Evolutionary conservation across 495 filamentous ascomycete species (phyloP), one percentile per base, ranked within the genome.

Genomic region (Xylaria castorea): DNA sequence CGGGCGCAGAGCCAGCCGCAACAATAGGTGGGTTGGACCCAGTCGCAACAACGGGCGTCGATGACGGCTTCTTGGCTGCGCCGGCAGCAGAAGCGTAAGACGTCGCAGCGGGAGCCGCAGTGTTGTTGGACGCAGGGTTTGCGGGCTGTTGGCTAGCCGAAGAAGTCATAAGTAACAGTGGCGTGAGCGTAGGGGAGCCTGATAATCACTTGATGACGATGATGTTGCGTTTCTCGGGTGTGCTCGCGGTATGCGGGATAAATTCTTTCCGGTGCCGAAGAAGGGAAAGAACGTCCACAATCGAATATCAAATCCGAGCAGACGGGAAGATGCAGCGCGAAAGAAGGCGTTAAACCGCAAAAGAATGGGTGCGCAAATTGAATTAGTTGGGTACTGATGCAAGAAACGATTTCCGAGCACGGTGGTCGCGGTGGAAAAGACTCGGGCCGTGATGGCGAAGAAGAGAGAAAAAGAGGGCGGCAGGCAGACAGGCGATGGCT

Each of bases 41-140:
- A 79, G 89, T 86, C 86, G 91, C 91, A 83, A 91, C 89, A 83
- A 91, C 87, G 73, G 90, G 87, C 80, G 88, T 86, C 73, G 87
- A 83, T 72, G 88, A 85, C 71, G 82, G 83, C 88, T 92, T 95
- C 86, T 94, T 94, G 78, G 90, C 91, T 84, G 93, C 92, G 86
- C 89, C 85, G 74, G 88, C 83, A 80, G 93, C 93, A 83, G 89
- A 87, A 83, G 90, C 83, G 90, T 92, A 91, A 80, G 89, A 91
- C 83, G 87, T 85, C 81, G 89, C 85, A 81, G 88, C 82, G 72
- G 89, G 82, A 78, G 89, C 83, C 75, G 90, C 85, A 80, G 87
- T 85, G 83, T 86, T 90, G 84, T 87, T 87, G 75, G 86, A 81
- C 83, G 90, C 85, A 83, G 90, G 78, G 71, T 85, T 85, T 75